Base-by-base conservation (phyloP, 257 asterid genomes). In the Paraleonurus japonicus region DNA sequence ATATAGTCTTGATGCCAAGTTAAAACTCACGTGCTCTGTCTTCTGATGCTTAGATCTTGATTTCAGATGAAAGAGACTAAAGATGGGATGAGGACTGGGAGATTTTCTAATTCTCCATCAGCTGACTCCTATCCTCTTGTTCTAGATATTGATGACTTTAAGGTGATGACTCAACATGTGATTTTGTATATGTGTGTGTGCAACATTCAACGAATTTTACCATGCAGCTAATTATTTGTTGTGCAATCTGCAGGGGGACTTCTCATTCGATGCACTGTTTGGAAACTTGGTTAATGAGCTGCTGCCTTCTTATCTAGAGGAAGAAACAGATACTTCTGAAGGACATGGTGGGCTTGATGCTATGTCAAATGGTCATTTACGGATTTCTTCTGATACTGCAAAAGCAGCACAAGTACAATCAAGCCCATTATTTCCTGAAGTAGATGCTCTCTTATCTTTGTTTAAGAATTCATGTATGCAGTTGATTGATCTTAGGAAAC, bases 211-310 rank as follows among this genome's bases (percentile, higher is more conserved):
- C 65, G 70, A 66, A 41, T 32, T 75, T 66, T 73, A 30, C 23
- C 61, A 28, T 32, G 64, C 69, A 50, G 61, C 88, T 74, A 68
- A 69, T 50, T 43, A 63, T 73, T n/a, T 53, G 60, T 13, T 39
- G 50, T 41, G 39, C 3, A 43, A 55, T 47, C 22, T 72, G 48
- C 71, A 92, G 99, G 99, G 99, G 74, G 92, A 88, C 75, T 92
- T 95, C 71, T 95, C 98, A 13, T 95, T 95, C 64, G 99, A 92
- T 79, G 96, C 95, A 22, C 81, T 95, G 81, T 95, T 89, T 54
- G 98, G 98, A 45, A 82, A 86, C 83, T 88, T 95, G 82, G 99
- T 95, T 24, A 88, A 85, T 67, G 90, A 89, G 85, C 78, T 89
- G 77, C 89, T 95, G 72, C 98, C 99, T 73, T 84, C 97, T 74